Conservation (phyloP, 2,329 filamentous ascomycete species). For the Ilyonectria sp. region DNA sequence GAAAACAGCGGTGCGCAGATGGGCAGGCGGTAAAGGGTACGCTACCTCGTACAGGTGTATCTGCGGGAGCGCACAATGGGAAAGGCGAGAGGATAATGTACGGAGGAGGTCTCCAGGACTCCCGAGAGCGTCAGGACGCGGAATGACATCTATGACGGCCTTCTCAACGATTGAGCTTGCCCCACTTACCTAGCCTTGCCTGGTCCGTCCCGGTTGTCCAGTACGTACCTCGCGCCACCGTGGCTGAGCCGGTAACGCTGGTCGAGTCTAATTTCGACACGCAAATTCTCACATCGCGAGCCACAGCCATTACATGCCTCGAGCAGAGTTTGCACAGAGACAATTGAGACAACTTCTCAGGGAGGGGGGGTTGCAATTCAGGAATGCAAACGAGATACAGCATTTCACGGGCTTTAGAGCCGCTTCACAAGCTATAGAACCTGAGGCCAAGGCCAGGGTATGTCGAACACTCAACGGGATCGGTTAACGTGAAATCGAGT, state of each 20-base stretch:
- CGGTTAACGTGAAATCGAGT: slow-evolving; percentile 69
- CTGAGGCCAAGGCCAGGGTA: slow-evolving; percentile 40
- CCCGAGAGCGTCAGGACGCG: slow-evolving; percentile 35
- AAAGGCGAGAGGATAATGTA: slow-evolving; percentile 33
- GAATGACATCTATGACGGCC: slow-evolving; percentile 41
- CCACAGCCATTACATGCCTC: background rate
- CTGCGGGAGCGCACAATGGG: slow-evolving; percentile 28
- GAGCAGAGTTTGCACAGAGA: background rate
- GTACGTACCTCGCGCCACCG: background rate
- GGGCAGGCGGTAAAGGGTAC: background rate
- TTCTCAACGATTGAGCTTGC: slow-evolving; percentile 46
- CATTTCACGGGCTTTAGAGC: background rate
- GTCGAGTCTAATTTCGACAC: background rate
- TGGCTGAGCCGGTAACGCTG: background rate
- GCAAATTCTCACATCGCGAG: background rate
- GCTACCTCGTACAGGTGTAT: slow-evolving; percentile 4
- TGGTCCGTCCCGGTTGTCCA: background rate
- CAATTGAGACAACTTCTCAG: background rate
- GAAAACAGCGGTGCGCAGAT: slow-evolving; percentile 17
- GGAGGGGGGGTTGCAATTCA: background rate
- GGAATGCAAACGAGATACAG: background rate
- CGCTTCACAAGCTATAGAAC: background rate
- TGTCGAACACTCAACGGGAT: slow-evolving; percentile 77
- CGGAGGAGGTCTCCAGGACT: slow-evolving; percentile 35
- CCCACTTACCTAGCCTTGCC: slow-evolving; percentile 39